A percentile compares a stretch with the other conserved stretches of the same genome.
Evolutionary conservation across 2,329 filamentous ascomycete species (phyloP).

Genomic region (Tricladium varicosporioides): DNA sequence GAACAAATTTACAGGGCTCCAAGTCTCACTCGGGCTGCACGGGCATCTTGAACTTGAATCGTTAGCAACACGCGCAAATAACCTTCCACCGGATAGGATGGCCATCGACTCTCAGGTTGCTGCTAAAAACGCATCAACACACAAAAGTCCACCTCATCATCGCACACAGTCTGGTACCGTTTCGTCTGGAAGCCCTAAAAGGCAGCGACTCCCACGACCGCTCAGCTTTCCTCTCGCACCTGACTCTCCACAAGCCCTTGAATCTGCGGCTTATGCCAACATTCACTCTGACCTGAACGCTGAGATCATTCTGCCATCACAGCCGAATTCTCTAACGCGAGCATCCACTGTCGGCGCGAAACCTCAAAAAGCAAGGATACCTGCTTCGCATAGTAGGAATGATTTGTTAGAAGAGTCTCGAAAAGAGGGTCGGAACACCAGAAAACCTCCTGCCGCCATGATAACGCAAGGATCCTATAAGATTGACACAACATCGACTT

Average conservation of each 20-base stretch:
- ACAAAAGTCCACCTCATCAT: not conserved
- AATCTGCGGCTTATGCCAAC: too few relatives aligned
- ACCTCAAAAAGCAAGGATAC: conserved; percentile 1
- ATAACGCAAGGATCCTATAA: conserved; percentile 24
- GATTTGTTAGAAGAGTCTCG: conserved; percentile 12
- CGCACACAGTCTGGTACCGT: not conserved
- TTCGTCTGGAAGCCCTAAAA: not conserved
- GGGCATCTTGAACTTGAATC: too few relatives aligned
- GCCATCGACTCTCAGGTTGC: too few relatives aligned
- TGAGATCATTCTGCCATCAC: not conserved
- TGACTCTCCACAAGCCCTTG: too few relatives aligned
- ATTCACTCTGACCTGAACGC: not conserved
- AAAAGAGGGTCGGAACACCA: conserved; percentile 6
- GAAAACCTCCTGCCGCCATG: conserved; percentile 27
- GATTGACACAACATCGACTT: conserved; percentile 24
- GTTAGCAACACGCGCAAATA: too few relatives aligned
- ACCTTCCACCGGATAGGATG: too few relatives aligned
- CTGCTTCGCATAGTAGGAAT: conserved; percentile 15
- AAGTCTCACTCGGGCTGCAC: not conserved
- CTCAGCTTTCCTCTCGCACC: not conserved
- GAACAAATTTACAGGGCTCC: not conserved
- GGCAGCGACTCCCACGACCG: not conserved
- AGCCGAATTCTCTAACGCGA: not conserved
- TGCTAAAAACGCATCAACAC: not conserved
- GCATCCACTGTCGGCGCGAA: not conserved